Evolutionary conservation across 345 rosid genomes (phyloP), one percentile per base, ranked within the genome.

Genomic region (Eucalyptus tenuipes): DNA sequence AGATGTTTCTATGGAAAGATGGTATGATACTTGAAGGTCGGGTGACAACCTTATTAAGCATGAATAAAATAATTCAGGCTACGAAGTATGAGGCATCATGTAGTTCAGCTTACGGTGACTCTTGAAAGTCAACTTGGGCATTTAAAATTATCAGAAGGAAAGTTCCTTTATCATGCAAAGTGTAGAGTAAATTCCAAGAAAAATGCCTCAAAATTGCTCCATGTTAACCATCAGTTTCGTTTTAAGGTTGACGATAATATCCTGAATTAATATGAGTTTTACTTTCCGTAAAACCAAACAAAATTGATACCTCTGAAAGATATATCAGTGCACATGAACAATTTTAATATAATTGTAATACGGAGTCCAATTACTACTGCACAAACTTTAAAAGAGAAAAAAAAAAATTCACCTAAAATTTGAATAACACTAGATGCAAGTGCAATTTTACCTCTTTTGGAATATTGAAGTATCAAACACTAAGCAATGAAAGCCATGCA

Each of bases 381-480:
- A 47, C 6, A 22, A 40, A 45, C 25, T 2, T 52, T n/a, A 7
- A 52, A 1, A 50, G 9, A 52, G 8, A 50, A 4, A 48, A 8
- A 45, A 10, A 45, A 8, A 45, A 2, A 45, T 48, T 33, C 64
- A 44, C 10, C 48, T 71, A 59, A 50, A 42, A 81, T 20, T 3
- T 48, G 71, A n/a, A 29, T n/a, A 71, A 85, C 44, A 31, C 10
- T 13, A 59, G 53, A 44, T 57, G 50, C 80, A 1, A 53, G 42
- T 22, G 55, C 33, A 55, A 61, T 48, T 53, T 71, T 75, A 90
- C 99, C 99, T 96, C 89, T 92, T 95, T 88, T 92, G 92, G 92
- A 97, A 96, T 93, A 96, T 95, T 89, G 99, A 96, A 88, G 97
- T 95, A 91, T 96, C 94, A 52, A 97, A 94, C 90, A 94, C 91